Base-by-base conservation (phyloP, 139 green algal genomes). In the Picochlorum sp. region DNA sequence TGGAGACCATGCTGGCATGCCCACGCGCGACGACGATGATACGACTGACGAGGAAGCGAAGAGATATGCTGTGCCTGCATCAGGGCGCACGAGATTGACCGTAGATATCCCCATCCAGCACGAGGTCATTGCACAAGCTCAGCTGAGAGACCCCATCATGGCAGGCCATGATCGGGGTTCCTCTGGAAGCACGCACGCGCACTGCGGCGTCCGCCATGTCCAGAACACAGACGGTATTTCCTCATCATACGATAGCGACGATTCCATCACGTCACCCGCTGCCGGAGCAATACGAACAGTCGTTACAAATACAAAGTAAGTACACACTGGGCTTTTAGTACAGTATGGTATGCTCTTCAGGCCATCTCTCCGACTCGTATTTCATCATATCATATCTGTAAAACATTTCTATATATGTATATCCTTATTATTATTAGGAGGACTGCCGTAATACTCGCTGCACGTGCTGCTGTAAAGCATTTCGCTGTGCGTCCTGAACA, bases 221-320 rank as follows among this genome's bases (percentile, higher is more conserved):
- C 34, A 41, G 9, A 11, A 41, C 34, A 20, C 18, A 13, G 16
- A 24, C 15, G 47, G 47, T 20, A 0, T 21, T 3, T 20, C 16
- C 0, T 21, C 47, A 58, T 21, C 58, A 28, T 51, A n/a, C 2
- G 58, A 65, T 9, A 52, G 44, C 8, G 58, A 65, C 57, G 58
- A 65, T 30, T 65, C 58, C 7, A 65, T 65, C 7, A 65, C 58
- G 1, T 65, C 58, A 15, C 58, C 58, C 14, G 58, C 56, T 64
- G n/a, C 18, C 21, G 15, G 14, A 8, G 15, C 16, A 54, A 20
- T 21, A 26, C 18, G 47, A 21, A 41, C 34, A 41, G 34, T 41
- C 8, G 8, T 13, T 41, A 11, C 8, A 11, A 41, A 9, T 13
- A 13, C 34, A 41, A 41, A 41, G 34, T 41, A 41, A 41, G 28